Evolutionary conservation across 345 rosid genomes (phyloP), one percentile per base, ranked within the genome.

Genomic region (Arabidopsis suecica): DNA sequence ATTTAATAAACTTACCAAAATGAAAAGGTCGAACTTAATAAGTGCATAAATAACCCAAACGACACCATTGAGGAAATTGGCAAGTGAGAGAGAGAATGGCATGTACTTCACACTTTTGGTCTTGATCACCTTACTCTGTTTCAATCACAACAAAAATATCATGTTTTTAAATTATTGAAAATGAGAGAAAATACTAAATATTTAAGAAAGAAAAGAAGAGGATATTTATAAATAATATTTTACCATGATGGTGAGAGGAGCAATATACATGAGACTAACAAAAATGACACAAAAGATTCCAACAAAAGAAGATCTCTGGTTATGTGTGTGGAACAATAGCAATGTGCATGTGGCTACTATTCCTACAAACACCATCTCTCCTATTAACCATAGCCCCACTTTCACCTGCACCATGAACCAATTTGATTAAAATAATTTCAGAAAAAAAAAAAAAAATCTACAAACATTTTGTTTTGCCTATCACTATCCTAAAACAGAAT

Each of bases 191-290:
- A 20, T n/a, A 55, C 32, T 10, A 48, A 51, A 41, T 16, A 53
- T 36, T 28, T 18, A 6, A 20, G 11, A 25, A 37, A 38, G 34
- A 25, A 3, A 28, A 58, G 37, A 44, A 30, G 3, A 28, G 9
- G 16, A 12, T 22, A n/a, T 7, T 9, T 36, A 64, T 36, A 45
- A 53, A 47, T 47, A 65, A 20, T 61, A 61, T 6, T 86, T 86
- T 28, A 86, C 90, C 89, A 85, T 74, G 73, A 87, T 63, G n/a
- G 82, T 69, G 53, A 88, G 88, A 16, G 93, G 96, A 9, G 96
- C 83, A 50, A 79, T 68, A 41, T 87, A 85, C 91, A 86, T 90
- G 33, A 84, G 56, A 32, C 73, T 73, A 56, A 73, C 62, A 73
- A 79, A 79, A 54, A 79, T 69, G 54, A 79, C 79, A 74, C 78